Percentiles rank a stretch among this genome's conserved stretches.
phyloP scores from a whole-genome alignment of 2,329 filamentous ascomycete genomes.

The Karstenula rhodostoma region DNA sequence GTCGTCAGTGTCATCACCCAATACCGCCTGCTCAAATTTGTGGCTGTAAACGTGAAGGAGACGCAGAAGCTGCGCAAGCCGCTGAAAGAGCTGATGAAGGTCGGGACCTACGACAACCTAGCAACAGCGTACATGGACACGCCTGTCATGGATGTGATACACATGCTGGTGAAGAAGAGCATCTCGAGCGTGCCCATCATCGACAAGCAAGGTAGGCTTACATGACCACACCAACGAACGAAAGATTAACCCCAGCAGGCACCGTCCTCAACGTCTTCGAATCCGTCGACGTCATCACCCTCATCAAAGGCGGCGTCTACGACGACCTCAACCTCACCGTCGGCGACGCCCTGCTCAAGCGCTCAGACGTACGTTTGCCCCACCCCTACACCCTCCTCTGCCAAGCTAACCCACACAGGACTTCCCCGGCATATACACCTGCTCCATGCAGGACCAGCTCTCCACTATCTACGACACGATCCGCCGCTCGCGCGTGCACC shows the following conservation, averaged over 20 bases:
- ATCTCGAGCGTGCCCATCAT: constrained; percentile 96
- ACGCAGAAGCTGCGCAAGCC: constrained; percentile 90
- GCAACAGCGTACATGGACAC: constrained; percentile 88
- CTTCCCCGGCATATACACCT: constrained; percentile 96
- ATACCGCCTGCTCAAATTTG: constrained; percentile 98
- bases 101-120: constrained; percentile 85
- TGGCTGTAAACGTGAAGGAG: constrained; percentile 91
- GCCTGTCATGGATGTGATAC: constrained; percentile 92
- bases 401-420: constrained; percentile 62
- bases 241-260: constrained; percentile 51
- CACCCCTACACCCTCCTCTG: background rate
- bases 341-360: constrained; percentile 86
- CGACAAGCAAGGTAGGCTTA: constrained; percentile 70
- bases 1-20: constrained; percentile 98
- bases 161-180: constrained; percentile 88
- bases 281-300: constrained; percentile 93
- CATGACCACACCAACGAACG: background rate
- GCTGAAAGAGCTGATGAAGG: constrained; percentile 75
- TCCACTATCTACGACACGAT: constrained; percentile 98
- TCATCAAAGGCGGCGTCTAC: constrained; percentile 92
- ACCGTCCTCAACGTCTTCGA: constrained; percentile 95
- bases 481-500: constrained; percentile 91
- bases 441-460: constrained; percentile 86
- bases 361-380: constrained; percentile 69
- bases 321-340: constrained; percentile 88